Evolutionary conservation across 2,329 filamentous ascomycete species (phyloP), one percentile per base, ranked within the genome.

Genomic region (Aspergillus arachidicola): DNA sequence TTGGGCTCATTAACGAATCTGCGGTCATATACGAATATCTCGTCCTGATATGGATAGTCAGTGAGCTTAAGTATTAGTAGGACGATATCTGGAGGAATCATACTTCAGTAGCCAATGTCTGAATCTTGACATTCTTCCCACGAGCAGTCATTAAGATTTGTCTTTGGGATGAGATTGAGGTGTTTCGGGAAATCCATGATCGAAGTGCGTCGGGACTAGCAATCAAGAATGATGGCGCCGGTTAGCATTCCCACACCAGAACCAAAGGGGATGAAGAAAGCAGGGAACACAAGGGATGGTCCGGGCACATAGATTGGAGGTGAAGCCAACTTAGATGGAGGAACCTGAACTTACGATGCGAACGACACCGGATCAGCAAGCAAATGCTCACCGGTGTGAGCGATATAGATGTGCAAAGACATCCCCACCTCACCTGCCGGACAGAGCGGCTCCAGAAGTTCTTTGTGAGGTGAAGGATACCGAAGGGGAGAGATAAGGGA

Each of bases 21-120:
- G 66, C 93, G 91, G 78, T 97, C 93, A 79, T 96, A 99, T 58
- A 98, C 87, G 76, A 91, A 98, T 62, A 99, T 89, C 76, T 98
- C 93, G 69, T 88, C 91, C 90, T 96, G 30, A 46, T 23, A 41
- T 45, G 12, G 54, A 63, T 45, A 64, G 60, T 34, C 30, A 30
- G 38, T 41, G 36, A 30, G 38, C 12, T 36, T 28, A n/a, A 53
- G 50, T 36, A 6, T 9, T 2, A 21, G 14, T 7, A 3, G 23
- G 34, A 19, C 23, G 28, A 19, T 26, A 12, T 6, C n/a, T 48
- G 26, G 21, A 12, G 26, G 56, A n/a, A 57, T 23, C 82, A 48
- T 81, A 92, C 92, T 86, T 97, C 94, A 41, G 87, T 88, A 68
- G 92, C 87, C 55, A 97, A 85, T 41, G 88, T 91, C 74, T 94